Base-by-base conservation (phyloP, 495 filamentous ascomycete genomes). In the Hypoxylon fuscum region DNA sequence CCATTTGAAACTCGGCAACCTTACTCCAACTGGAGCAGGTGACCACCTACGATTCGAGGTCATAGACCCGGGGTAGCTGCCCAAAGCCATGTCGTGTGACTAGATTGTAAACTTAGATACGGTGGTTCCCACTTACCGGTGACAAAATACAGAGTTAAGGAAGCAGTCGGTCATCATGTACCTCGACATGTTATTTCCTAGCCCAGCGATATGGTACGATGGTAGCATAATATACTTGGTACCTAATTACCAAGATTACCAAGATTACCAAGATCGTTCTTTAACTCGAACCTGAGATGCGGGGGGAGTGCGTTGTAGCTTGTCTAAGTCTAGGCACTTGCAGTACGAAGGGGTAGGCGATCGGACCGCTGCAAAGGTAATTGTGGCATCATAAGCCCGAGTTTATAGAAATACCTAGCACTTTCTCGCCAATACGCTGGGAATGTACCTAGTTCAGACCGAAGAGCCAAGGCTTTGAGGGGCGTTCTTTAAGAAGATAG, bases 271-370 rank as follows among this genome's bases (percentile, higher is more conserved):
- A 5, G 23, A 41, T 47, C 38, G 22, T 52, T 57, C 22, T 17
- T 34, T 52, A n/a, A 40, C 38, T 27, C 56, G 62, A 56, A 56
- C 62, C 10, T 55, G 17, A 41, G 50, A 46, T 60, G 50, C 50
- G 62, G 55, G 51, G 55, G 45, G 45, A n/a, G 12, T 12, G 40
- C 32, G 51, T 45, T 45, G 32, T 40, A 37, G 7, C 15, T 43
- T 46, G 22, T 22, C 8, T 40, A n/a, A 52, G 50, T 52, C 56
- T 14, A 37, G 29, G 43, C 41, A 14, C 34, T 40, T 27, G 48
- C 18, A 55, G n/a, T n/a, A 37, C 20, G 6, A 27, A 27, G 25
- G 6, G 15, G 18, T 12, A 43, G 23, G 25, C 25, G 21, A 14
- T 34, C 56, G 62, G 51, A 1, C 50, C 23, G 31, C 3, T 8